phyloP scores from a whole-genome alignment of 1,284 basidiomycete species.

The Mycena sp. region DNA sequence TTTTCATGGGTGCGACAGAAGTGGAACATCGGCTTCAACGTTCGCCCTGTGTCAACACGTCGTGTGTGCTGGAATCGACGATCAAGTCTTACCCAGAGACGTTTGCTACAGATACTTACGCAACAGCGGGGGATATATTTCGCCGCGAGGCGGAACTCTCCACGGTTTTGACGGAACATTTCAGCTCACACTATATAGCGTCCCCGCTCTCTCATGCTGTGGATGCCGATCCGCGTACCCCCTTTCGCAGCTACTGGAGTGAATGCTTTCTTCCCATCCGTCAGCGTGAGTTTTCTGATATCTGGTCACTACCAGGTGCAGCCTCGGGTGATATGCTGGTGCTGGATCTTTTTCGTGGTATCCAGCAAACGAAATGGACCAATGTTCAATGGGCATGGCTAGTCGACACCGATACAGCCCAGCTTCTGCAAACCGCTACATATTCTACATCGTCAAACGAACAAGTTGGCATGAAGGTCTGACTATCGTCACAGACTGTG shows the following conservation, averaged over 20 bases:
- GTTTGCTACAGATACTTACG: constrained; percentile 33
- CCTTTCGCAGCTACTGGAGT: constrained; percentile 61
- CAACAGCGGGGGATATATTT: constrained; percentile 51
- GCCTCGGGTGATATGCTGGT: constrained; percentile 16
- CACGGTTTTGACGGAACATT: constrained; percentile 37
- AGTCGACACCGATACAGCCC: constrained; percentile 6
- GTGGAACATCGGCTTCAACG: constrained; percentile 22
- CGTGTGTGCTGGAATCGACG: constrained; percentile 65
- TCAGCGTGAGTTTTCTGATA: neutral
- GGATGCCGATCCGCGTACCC: constrained; percentile 57
- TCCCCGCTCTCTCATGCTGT: constrained; percentile 65
- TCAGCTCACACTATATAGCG: constrained; percentile 49
- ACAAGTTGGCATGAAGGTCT: constrained; percentile 11
- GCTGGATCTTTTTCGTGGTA: constrained; percentile 14
- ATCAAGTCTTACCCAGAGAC: constrained; percentile 55
- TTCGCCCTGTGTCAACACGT: constrained; percentile 55
- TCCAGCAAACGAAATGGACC: neutral
- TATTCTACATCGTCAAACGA: constrained; percentile 15
- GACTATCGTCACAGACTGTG: neutral
- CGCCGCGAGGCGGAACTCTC: constrained; percentile 48
- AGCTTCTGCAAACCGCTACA: constrained; percentile 1
- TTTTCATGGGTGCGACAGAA: constrained; percentile 9
- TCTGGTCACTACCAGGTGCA: constrained; percentile 8
- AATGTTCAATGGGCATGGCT: constrained; percentile 23
- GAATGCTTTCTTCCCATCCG: neutral